A percentile compares a stretch with the other conserved stretches of the same genome.
Conservation (phyloP, 306 rosid species). For the Pyrus pyrifolia region DNA sequence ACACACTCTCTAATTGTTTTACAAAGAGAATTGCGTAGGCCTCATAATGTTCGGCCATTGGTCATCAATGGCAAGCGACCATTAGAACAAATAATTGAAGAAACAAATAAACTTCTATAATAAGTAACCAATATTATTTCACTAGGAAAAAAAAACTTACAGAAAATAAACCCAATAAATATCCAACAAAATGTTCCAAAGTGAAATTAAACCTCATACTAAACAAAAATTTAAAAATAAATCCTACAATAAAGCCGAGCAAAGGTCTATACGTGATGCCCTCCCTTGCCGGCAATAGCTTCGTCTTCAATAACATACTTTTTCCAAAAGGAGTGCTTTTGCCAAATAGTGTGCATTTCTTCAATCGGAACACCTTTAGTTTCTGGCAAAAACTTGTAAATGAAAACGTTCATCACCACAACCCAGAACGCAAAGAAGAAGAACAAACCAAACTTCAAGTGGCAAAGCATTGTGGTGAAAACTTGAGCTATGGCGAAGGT, state of each 20-base stretch:
- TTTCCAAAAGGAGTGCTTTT: constrained; percentile 52
- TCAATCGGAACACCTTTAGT: constrained; percentile 75
- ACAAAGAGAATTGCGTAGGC: too few relatives aligned
- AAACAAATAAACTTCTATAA: too few relatives aligned
- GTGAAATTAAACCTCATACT: too few relatives aligned
- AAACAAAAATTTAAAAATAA: background rate
- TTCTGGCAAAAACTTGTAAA: constrained; percentile 36
- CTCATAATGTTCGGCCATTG: too few relatives aligned
- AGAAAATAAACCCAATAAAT: too few relatives aligned
- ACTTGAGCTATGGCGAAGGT: constrained; percentile 61
- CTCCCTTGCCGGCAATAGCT: background rate
- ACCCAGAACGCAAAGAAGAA: constrained; percentile 54
- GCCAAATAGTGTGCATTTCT: constrained; percentile 58
- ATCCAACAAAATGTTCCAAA: too few relatives aligned
- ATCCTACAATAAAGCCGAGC: background rate
- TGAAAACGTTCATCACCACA: background rate
- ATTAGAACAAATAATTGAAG: too few relatives aligned
- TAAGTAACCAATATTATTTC: too few relatives aligned
- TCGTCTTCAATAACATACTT: constrained; percentile 22
- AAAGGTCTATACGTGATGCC: too few relatives aligned
- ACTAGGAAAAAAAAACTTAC: too few relatives aligned
- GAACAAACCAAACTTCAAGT: constrained; percentile 62
- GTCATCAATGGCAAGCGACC: too few relatives aligned
- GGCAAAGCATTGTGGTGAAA: constrained; percentile 66
- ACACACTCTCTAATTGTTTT: too few relatives aligned